Conservation (phyloP, 345 rosid genomes). For the Cardamine resedifolia region DNA sequence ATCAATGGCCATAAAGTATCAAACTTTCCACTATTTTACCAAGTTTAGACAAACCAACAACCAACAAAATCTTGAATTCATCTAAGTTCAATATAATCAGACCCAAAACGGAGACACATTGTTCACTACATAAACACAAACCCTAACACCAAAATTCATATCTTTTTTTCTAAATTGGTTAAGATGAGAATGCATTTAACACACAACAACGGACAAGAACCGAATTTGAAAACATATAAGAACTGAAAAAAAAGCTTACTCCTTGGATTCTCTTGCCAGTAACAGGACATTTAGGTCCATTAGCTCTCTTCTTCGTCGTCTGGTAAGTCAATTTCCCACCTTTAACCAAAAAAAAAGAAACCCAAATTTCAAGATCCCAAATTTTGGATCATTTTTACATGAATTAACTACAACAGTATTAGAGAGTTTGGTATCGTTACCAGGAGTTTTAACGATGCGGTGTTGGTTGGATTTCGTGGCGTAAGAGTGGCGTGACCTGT, state of each 20-base stretch:
- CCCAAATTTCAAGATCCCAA: background rate
- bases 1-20: background rate
- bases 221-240: too few species aligned
- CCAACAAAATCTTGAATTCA: background rate
- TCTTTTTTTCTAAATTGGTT: background rate
- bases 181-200: background rate
- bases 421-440: slow-evolving; percentile 31
- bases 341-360: slow-evolving; percentile 18
- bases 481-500: slow-evolving; percentile 79
- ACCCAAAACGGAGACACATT: background rate
- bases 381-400: background rate
- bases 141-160: background rate
- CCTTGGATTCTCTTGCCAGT: slow-evolving; percentile 93
- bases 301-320: slow-evolving; percentile 83
- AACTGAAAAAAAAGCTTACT: slow-evolving; percentile 36
- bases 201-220: background rate
- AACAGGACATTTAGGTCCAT: slow-evolving; percentile 85
- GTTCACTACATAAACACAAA: background rate
- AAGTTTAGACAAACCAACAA: background rate
- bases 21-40: background rate
- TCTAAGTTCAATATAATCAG: background rate
- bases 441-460: slow-evolving; percentile 86
- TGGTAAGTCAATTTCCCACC: slow-evolving; percentile 90
- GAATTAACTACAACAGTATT: background rate
- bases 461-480: slow-evolving; percentile 94